Evolutionary conservation across 768 basidiomycete genomes (phyloP), one percentile per base, ranked within the genome.

Genomic region (Stropharia rugosoannulata): DNA sequence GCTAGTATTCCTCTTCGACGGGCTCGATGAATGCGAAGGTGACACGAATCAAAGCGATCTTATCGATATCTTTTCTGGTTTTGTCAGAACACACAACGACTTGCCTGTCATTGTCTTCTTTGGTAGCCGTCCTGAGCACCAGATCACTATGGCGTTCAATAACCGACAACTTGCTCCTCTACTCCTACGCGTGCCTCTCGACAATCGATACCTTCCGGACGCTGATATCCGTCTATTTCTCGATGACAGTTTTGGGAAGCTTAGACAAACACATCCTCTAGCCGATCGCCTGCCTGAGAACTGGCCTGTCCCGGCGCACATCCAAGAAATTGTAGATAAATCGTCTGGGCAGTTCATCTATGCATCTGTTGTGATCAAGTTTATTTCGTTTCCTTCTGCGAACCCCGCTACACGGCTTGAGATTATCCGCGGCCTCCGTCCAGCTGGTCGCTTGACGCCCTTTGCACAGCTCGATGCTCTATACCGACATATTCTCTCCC

Each of bases 11-110:
- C 36, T 63, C n/a, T 56, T 68, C 15, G 66, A 68, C 38, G 66
- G 63, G 7, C 38, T 68, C 4, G 67, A 68, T 42, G 67, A 64
- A 39, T 64, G 64, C 25, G 15, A 52, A 0, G 43, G 25, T 4
- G 19, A 45, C 5, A 29, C 22, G 7, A 29, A 41, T 4, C 64
- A 66, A 32, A 32, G 7, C 13, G 16, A 27, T 7, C 40, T 64
- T 16, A 43, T 64, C 5, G 15, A 35, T 4, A 35, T 38, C 19
- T 37, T 65, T 43, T 48, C 11, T 1, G 12, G 35, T 0, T n/a
- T 58, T 2, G 40, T 51, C 16, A 4, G 4, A 2, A 2, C 22
- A 8, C 22, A 22, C 22, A 19, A 15, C 4, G n/a, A 6, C 7
- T 35, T 59, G 25, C 63, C 63, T 4, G 6, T 65, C 19, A 47